phyloP scores from a whole-genome alignment of 129 eudicot species.

The Centrapalus pauciflorus region DNA sequence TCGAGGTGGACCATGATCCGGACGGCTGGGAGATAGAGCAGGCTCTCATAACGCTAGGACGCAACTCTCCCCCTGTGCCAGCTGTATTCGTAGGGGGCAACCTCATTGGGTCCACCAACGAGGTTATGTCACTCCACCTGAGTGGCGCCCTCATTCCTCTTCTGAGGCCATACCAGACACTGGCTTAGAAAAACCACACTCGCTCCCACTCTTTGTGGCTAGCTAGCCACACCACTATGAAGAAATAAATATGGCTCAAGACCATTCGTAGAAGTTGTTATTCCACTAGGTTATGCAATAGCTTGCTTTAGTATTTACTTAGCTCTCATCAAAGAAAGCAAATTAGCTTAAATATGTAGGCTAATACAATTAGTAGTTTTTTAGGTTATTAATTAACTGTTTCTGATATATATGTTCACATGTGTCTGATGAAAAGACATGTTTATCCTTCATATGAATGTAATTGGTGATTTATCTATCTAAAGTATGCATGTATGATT shows the following conservation, averaged over 20 bases:
- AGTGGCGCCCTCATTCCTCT: slow-evolving; percentile 61
- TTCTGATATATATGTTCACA: slow-evolving; percentile 11
- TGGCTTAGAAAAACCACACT: slow-evolving; percentile 1
- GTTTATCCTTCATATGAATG: slow-evolving; percentile 23
- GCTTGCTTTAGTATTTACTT: slow-evolving; percentile 1
- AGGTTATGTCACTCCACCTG: slow-evolving; percentile 93
- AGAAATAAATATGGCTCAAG: slow-evolving; percentile 41
- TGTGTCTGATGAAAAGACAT: slow-evolving; percentile 27
- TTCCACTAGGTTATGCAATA: neutral
- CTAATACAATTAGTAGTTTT: slow-evolving; percentile 20
- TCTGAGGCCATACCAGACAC: slow-evolving; percentile 52
- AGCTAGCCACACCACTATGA: no score
- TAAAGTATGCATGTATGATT: neutral
- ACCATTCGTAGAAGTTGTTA: neutral
- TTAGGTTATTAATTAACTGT: slow-evolving; percentile 25
- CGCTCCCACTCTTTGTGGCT: no score
- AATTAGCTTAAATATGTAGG: slow-evolving; percentile 19
- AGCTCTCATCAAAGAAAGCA: slow-evolving; percentile 12
- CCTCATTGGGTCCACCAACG: slow-evolving; percentile 78
- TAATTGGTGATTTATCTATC: slow-evolving; percentile 5
- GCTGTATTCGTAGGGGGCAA: slow-evolving; percentile 68
- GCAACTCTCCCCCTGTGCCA: slow-evolving; percentile 51
- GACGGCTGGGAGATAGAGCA: slow-evolving; percentile 64
- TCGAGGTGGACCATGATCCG: slow-evolving; percentile 60
- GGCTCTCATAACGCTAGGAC: slow-evolving; percentile 54